Evolutionary conservation across 768 basidiomycete genomes (phyloP).

Genomic region (Boletus subcaerulescens): DNA sequence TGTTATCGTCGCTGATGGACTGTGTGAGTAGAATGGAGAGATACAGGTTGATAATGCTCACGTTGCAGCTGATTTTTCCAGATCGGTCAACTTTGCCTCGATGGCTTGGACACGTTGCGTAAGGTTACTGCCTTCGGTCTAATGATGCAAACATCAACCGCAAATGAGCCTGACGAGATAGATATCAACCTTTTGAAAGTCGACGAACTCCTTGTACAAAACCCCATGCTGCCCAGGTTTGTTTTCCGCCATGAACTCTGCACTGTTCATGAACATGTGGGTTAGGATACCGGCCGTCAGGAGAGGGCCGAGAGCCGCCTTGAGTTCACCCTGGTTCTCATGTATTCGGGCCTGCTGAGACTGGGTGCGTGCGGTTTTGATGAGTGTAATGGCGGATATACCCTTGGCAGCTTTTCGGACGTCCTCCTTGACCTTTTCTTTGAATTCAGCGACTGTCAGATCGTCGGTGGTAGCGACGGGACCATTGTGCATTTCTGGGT

Average conservation of each 20-base stretch:
- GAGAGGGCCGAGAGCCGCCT: constrained; percentile 56
- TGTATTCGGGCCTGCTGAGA: constrained; percentile 47
- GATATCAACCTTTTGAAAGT: constrained; percentile 60
- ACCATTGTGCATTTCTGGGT: constrained; percentile 42
- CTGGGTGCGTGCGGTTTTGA: constrained; percentile 61
- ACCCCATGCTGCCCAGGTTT: constrained; percentile 48
- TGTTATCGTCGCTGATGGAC: constrained; percentile 10
- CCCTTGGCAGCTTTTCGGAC: constrained; percentile 54
- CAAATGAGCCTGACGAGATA: constrained; percentile 4
- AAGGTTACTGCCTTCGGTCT: constrained; percentile 41
- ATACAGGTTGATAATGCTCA: constrained; percentile 19
- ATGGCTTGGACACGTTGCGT: constrained; percentile 41
- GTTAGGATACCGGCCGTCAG: constrained; percentile 60
- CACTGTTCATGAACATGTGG: constrained; percentile 55
- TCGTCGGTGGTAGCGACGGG: constrained; percentile 21
- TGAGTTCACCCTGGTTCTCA: constrained; percentile 59
- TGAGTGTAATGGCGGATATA: constrained; percentile 57
- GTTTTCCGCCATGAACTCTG: constrained; percentile 53
- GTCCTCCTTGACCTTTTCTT: constrained; percentile 43
- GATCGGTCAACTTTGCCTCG: constrained; percentile 44
- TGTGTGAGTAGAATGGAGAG: constrained; percentile 8
- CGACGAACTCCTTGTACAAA: constrained; percentile 59
- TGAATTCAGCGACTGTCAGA: constrained; percentile 45
- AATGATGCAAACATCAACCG: constrained; percentile 14
- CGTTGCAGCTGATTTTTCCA: constrained; percentile 39